Percentiles rank a stretch among this genome's conserved stretches.
Evolutionary conservation across 164 flowering plant species (phyloP).

Genomic region (Buxus sempervirens): DNA sequence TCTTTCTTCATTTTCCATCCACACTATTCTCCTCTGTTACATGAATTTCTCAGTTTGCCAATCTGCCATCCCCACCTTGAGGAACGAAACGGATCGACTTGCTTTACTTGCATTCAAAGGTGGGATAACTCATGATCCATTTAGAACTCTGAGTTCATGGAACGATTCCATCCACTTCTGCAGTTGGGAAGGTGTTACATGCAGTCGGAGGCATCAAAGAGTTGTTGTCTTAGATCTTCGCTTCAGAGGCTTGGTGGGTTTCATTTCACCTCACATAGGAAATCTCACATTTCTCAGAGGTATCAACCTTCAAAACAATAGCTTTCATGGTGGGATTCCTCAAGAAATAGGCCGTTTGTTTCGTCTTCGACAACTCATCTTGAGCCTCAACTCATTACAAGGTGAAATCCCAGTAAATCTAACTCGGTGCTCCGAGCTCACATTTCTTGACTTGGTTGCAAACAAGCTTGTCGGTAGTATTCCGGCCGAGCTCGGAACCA

Average conservation of each 20-base stretch:
- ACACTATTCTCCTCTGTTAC: no score
- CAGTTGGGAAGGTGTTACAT: conserved; percentile 34
- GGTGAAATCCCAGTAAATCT: conserved; percentile 33
- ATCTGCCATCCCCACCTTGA: neutral
- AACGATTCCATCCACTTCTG: conserved; percentile 28
- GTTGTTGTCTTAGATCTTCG: conserved; percentile 22
- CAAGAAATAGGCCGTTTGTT: conserved; percentile 24
- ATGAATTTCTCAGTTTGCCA: no score
- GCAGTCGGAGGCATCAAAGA: conserved; percentile 18
- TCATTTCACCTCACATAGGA: conserved; percentile 24
- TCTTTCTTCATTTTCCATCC: neutral
- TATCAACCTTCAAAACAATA: conserved; percentile 23
- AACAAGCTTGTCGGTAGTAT: conserved; percentile 23
- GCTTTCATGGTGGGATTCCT: conserved; percentile 28
- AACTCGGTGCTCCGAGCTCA: conserved; percentile 18
- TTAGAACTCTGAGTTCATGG: conserved; percentile 29
- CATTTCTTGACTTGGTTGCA: neutral
- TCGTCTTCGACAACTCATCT: conserved; percentile 9
- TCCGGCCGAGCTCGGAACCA: conserved; percentile 17
- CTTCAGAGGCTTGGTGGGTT: conserved; percentile 15
- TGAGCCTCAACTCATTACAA: conserved; percentile 21
- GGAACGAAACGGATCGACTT: conserved; percentile 8
- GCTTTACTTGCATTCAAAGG: conserved; percentile 20
- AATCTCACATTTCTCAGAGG: conserved; percentile 25
- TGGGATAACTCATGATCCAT: conserved; percentile 24